Percentiles rank a stretch among this genome's conserved stretches.
Evolutionary conservation across 2,329 filamentous ascomycete species (phyloP).

Genomic region (Monilinia fructicola): DNA sequence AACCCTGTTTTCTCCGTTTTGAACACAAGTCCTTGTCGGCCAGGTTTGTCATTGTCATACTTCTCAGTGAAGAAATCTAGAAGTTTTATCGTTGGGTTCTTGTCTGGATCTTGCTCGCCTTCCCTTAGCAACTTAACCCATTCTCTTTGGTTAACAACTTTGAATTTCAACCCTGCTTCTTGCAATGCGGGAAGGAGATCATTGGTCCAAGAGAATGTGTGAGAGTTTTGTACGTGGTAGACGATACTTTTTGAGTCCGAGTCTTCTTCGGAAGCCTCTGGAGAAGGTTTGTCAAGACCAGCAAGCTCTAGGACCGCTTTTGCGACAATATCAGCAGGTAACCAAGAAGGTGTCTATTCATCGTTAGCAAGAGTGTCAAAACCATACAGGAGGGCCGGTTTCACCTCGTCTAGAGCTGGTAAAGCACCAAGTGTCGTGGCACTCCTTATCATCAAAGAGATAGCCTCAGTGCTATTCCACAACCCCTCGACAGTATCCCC

Average conservation of each 20-base stretch:
- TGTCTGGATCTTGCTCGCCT: slow-evolving; percentile 49
- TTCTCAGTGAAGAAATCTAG: slow-evolving; percentile 52
- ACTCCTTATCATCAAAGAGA: slow-evolving; percentile 52
- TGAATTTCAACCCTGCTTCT: slow-evolving; percentile 48
- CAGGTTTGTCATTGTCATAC: slow-evolving; percentile 48
- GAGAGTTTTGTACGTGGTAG: slow-evolving; percentile 55
- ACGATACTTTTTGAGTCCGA: slow-evolving; percentile 33
- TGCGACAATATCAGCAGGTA: slow-evolving; percentile 50
- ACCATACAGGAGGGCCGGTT: neutral
- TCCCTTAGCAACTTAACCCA: slow-evolving; percentile 48
- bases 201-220: slow-evolving; percentile 48
- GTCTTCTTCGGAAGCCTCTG: neutral
- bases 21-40: slow-evolving; percentile 44
- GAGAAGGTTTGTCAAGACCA: slow-evolving; percentile 21
- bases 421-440: slow-evolving; percentile 47
- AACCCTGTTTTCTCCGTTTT: slow-evolving; percentile 41
- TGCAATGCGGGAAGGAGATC: slow-evolving; percentile 53
- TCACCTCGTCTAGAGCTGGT: slow-evolving; percentile 47
- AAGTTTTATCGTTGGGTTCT: slow-evolving; percentile 55
- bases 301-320: slow-evolving; percentile 45
- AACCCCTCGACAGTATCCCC: slow-evolving; percentile 49
- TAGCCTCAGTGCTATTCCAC: slow-evolving; percentile 54
- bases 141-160: slow-evolving; percentile 45
- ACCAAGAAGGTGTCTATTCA: slow-evolving; percentile 44
- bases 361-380: neutral